Percentiles rank a stretch among this genome's conserved stretches.
Conservation (phyloP, 164 flowering plant species). For the Liriodendron chinense region DNA sequence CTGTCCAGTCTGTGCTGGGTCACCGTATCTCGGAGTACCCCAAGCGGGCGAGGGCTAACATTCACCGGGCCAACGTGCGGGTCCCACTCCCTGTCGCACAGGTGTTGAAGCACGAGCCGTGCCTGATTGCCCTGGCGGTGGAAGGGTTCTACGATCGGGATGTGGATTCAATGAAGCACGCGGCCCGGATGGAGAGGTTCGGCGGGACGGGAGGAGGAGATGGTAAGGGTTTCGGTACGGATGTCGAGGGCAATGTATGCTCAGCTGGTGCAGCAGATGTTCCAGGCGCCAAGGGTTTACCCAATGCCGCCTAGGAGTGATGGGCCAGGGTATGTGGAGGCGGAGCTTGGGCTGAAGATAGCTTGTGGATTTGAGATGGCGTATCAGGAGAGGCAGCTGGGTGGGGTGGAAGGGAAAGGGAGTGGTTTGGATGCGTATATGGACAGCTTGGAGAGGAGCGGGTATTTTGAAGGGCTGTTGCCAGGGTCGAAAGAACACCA, state of each 20-base stretch:
- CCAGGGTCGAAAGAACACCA: slow-evolving; percentile 85
- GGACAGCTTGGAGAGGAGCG: slow-evolving; percentile 71
- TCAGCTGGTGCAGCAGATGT: slow-evolving; percentile 78
- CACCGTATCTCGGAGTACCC: slow-evolving; percentile 57
- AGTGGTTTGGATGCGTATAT: slow-evolving; percentile 66
- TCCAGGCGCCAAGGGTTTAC: slow-evolving; percentile 83
- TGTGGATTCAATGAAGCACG: slow-evolving; percentile 81
- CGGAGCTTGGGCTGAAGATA: slow-evolving; percentile 94
- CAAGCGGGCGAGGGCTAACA: slow-evolving; percentile 49
- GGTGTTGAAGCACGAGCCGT: slow-evolving; percentile 78
- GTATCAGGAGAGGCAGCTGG: slow-evolving; percentile 61
- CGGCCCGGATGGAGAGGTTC: slow-evolving; percentile 82
- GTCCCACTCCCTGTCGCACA: slow-evolving; percentile 78
- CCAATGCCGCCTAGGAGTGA: slow-evolving; percentile 61
- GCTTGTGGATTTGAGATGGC: slow-evolving; percentile 97
- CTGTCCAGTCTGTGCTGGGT: slow-evolving; percentile 52
- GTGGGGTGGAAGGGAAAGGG: slow-evolving; percentile 70
- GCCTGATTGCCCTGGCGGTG: slow-evolving; percentile 77
- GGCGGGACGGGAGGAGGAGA: slow-evolving; percentile 56
- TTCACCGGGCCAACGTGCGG: slow-evolving; percentile 70
- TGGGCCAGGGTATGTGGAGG: slow-evolving; percentile 47
- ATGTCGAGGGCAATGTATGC: slow-evolving; percentile 96
- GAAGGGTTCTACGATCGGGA: slow-evolving; percentile 93
- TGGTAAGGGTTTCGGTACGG: slow-evolving; percentile 52
- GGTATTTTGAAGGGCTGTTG: slow-evolving; percentile 72